Evolutionary conservation across 2,329 filamentous ascomycete genomes (phyloP), one percentile per base, ranked within the genome.

Genomic region (Cladosporium austrohemisphaericum): DNA sequence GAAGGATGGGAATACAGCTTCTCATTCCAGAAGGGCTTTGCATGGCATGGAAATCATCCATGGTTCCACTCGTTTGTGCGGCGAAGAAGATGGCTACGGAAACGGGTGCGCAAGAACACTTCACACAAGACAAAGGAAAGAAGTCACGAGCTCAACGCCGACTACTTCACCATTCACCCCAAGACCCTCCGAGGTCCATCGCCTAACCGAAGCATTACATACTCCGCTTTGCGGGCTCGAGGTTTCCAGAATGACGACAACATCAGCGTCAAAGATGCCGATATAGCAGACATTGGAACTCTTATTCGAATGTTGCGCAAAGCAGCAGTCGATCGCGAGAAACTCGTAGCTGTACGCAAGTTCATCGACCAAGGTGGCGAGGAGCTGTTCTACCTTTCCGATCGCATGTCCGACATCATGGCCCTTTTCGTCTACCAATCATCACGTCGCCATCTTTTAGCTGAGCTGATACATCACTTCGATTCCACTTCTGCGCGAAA

Each of bases 1-100:
- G 87, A 92, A 55, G 93, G 93, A 3, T 98, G 93, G 93, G 86
- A 95, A 65, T 98, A 98, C 69, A 93, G 88, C 13, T 90, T 96
- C 65, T 85, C 87, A 57, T 98, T 97, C 64, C 64, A 66, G 29
- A 66, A 68, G 23, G 54, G 74, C 75, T 56, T 70, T 50, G 65
- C 69, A 6, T 98, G 93, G 93, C 93, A 98, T 67, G 84, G 85
- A 3, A 86, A 87, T 14, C 82, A 85, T 64, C 85, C 82, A 20
- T 97, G 92, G 91, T 95, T 89, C 69, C 92, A 91, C 66, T 95
- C 89, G 1, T 98, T 92, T 64, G 93, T 96, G n/a, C 79, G 93
- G 28, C 77, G 93, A 57, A 79, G 93, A 54, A 82, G 88, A 18
- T 98, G 93, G 93, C 81, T 92, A 48, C 78, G 93, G 35, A 86